Evolutionary conservation across 75 land plant species (phyloP).

Genomic region (Pseudotsuga menziesii): DNA sequence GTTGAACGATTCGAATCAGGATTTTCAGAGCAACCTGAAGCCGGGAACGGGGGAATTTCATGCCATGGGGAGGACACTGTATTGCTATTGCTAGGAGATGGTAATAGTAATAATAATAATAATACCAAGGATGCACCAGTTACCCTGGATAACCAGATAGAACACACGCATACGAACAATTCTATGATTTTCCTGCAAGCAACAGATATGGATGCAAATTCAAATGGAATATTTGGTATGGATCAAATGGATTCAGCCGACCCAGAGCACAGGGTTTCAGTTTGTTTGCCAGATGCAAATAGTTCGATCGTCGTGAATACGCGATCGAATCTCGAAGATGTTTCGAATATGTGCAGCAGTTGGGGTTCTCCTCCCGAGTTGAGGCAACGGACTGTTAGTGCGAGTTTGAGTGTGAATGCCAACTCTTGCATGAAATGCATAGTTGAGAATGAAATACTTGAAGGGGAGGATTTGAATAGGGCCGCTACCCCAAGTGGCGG

Average conservation of each 20-base stretch:
- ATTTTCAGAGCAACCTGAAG: neutral
- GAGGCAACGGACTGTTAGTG: slow-evolving; percentile 19
- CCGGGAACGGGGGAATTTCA: neutral
- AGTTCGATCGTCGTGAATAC: neutral
- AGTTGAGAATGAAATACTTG: neutral
- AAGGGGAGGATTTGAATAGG: neutral
- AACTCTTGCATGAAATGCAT: neutral
- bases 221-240: neutral
- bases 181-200: too few relatives aligned
- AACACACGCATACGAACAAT: neutral
- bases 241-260: neutral
- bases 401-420: neutral
- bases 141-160: neutral
- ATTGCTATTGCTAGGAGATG: too few relatives aligned
- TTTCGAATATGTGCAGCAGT: neutral
- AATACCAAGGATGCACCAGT: neutral
- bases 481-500: neutral
- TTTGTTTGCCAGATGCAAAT: neutral
- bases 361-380: slow-evolving; percentile 7
- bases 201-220: too few relatives aligned
- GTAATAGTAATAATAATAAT: neutral
- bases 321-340: neutral
- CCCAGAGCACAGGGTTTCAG: neutral
- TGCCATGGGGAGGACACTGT: too few relatives aligned
- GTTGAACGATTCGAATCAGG: neutral